A percentile compares a stretch with the other conserved stretches of the same genome.
Conservation (phyloP, 345 rosid species). For the Bruguiera parviflora region DNA sequence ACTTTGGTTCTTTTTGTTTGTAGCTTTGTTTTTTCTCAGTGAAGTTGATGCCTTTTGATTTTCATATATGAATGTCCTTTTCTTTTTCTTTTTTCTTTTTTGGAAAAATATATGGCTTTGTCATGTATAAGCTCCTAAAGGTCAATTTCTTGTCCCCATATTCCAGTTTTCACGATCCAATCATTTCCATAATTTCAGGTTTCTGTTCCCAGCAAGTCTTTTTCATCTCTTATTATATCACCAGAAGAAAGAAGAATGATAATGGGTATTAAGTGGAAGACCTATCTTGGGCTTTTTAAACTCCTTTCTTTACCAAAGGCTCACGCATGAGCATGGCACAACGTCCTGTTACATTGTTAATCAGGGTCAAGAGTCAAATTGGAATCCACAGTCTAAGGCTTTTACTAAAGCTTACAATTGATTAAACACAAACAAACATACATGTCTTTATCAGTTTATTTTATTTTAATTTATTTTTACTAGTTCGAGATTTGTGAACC, state of each 20-base stretch:
- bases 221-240: not conserved
- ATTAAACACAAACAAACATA: not conserved
- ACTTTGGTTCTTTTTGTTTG: slow-evolving; percentile 5
- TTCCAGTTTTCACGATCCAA: not conserved
- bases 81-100: no score
- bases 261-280: not conserved
- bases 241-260: not conserved
- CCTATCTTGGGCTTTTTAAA: not conserved
- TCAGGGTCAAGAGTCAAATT: slow-evolving; percentile 4
- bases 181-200: slow-evolving; percentile 24
- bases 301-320: not conserved
- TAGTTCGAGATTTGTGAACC: no score
- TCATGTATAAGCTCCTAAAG: slow-evolving; percentile 8
- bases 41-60: slow-evolving; percentile 10
- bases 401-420: not conserved
- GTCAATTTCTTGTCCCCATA: slow-evolving; percentile 9
- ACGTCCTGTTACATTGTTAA: not conserved
- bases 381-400: not conserved
- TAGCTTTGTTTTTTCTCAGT: slow-evolving; percentile 8
- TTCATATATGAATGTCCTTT: not conserved
- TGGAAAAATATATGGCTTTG: not conserved
- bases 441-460: not conserved
- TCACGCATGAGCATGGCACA: no score
- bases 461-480: not conserved
- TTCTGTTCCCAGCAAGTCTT: slow-evolving; percentile 2